Evolutionary conservation across 257 asterid genomes (phyloP), one percentile per base, ranked within the genome.

Genomic region (Nicotiana benthamiana): DNA sequence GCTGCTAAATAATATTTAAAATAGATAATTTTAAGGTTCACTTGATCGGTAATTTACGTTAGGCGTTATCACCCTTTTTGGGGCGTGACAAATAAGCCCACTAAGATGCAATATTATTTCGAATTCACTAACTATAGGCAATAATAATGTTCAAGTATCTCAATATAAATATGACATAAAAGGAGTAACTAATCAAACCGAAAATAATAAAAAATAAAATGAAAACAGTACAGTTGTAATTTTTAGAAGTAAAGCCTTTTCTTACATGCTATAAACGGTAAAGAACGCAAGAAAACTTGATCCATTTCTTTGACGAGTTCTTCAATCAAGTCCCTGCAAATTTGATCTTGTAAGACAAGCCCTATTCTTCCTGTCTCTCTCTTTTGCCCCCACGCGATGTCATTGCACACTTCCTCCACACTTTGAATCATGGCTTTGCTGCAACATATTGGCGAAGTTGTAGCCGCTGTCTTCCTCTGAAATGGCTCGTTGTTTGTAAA

Each of bases 381-480:
- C 85, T 85, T 87, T 67, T 92, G 91, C 2, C 98, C 98, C 92
- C 97, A 91, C 1, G 84, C 91, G 9, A 89, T 83, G 83, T 94
- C 97, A 1, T 56, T 84, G 66, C 97, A 94, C 86, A 90, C 98
- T 88, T 94, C 93, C 27, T 91, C 94, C 6, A 94, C 91, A 30
- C 91, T 94, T 79, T 87, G 70, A 20, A 86, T 86, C 98, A 91
- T 88, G 1, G 95, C 94, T 82, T 83, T 79, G 83, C 89, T 94
- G 83, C 89, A 83, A 90, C 86, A 84, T 26, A 81, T 79, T 16
- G 82, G 85, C 3, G 90, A 52, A 24, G 83, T n/a, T 3, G 86
- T 66, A 36, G 67, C 67, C 4, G 57, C 61, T 8, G 85, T 26
- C 54, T 36, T 67, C 75, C n/a, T 10, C 30, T 67, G 54, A 67